Evolutionary conservation across 805 yeast species (phyloP).

Genomic region (Candida argentea): DNA sequence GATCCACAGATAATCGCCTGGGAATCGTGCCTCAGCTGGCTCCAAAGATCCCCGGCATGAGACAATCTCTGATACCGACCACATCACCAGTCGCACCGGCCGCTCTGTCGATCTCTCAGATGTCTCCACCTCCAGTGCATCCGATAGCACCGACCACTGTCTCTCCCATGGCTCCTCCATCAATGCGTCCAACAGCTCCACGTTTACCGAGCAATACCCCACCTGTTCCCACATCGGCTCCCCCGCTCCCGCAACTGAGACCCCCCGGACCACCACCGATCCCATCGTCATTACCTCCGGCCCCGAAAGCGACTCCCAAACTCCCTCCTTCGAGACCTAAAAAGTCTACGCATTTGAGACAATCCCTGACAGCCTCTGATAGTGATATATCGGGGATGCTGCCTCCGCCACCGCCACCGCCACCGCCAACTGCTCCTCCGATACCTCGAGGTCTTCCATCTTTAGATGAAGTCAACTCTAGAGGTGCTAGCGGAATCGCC

Average conservation of each 20-base stretch:
- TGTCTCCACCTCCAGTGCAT: slow-evolving; percentile 4
- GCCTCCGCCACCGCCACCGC: slow-evolving; percentile 3
- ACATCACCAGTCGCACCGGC: slow-evolving; percentile 5
- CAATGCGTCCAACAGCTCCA: slow-evolving; percentile 15
- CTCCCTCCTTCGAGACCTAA: slow-evolving; percentile 32
- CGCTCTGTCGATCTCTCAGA: slow-evolving; percentile 18
- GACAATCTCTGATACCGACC: background rate
- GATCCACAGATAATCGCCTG: slow-evolving; percentile 25
- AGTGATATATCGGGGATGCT: too few species aligned
- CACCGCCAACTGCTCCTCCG: slow-evolving; percentile 6
- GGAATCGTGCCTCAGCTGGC: slow-evolving; percentile 27
- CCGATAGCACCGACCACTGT: slow-evolving; percentile 2
- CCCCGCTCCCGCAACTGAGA: slow-evolving; percentile 11
- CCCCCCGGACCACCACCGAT: slow-evolving; percentile 6
- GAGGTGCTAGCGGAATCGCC: slow-evolving; percentile 29
- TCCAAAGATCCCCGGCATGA: slow-evolving; percentile 23
- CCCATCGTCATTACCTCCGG: slow-evolving; percentile 10
- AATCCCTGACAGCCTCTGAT: slow-evolving; percentile 1
- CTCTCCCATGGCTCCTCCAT: slow-evolving; percentile 8
- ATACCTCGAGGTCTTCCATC: slow-evolving; percentile 36
- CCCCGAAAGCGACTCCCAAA: slow-evolving; percentile 15
- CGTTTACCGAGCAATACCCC: slow-evolving; percentile 11
- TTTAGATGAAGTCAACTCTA: slow-evolving; percentile 39
- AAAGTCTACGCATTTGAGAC: slow-evolving; percentile 25
- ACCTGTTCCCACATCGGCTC: slow-evolving; percentile 10